phyloP scores from a whole-genome alignment of 192 early-diverging fungal species.

The Phlyctochytrium planicorne region DNA sequence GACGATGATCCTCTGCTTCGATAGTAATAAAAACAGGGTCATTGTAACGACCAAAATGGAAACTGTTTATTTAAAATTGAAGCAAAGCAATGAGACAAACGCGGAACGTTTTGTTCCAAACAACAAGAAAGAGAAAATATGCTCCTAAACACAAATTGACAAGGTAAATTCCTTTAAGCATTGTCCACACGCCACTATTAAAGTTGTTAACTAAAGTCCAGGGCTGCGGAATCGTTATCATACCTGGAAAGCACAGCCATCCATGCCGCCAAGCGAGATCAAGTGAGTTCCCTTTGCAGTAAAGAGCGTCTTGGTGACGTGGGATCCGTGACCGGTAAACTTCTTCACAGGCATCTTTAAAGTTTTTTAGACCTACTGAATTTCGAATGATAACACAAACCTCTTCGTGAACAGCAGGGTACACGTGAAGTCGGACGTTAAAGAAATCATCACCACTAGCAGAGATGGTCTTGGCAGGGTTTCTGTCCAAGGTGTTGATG shows the following conservation, averaged over 20 bases:
- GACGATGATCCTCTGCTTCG: conserved; percentile 6
- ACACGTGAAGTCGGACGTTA: conserved; percentile 10
- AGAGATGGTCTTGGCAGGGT: conserved; percentile 7
- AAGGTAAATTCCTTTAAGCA: background rate
- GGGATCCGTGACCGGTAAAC: conserved; percentile 22
- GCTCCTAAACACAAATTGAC: background rate
- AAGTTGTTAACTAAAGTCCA: background rate
- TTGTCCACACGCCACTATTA: background rate
- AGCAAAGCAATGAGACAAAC: too few relatives aligned
- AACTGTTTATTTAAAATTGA: too few relatives aligned
- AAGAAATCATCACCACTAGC: conserved; percentile 15
- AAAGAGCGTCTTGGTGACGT: conserved; percentile 16
- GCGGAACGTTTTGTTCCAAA: too few relatives aligned
- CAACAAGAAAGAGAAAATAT: too few relatives aligned
- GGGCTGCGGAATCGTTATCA: too few relatives aligned
- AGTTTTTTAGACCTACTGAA: background rate
- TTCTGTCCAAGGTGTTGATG: conserved; percentile 10
- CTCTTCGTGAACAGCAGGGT: background rate
- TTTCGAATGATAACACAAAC: background rate
- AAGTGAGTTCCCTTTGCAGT: conserved; percentile 12
- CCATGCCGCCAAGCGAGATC: conserved; percentile 17
- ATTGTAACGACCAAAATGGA: too few relatives aligned
- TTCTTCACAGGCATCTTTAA: conserved; percentile 21
- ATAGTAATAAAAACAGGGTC: too few relatives aligned
- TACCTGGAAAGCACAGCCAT: conserved; percentile 22